phyloP scores from a whole-genome alignment of 345 rosid genomes.

The Citrus mangshanensis region DNA sequence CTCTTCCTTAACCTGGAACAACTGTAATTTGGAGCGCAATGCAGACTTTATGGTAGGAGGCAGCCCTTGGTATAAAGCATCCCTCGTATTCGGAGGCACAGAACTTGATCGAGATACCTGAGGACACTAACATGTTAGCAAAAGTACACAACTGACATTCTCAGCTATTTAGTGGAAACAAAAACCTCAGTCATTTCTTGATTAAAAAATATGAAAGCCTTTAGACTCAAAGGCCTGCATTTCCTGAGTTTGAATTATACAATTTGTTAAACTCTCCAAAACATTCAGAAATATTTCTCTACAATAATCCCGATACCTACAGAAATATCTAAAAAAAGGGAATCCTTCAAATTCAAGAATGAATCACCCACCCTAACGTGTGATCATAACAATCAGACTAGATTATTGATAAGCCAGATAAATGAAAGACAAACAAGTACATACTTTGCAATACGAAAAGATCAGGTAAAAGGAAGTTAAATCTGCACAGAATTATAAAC shows the following conservation, averaged over 20 bases:
- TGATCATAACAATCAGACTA: not conserved
- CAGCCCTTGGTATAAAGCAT: conserved; percentile 90
- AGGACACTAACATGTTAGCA: conserved; percentile 15
- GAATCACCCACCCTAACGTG: not conserved
- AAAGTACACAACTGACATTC: not conserved
- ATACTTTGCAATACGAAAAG: not conserved
- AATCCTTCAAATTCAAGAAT: not conserved
- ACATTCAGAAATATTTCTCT: not conserved
- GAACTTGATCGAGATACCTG: conserved; percentile 96
- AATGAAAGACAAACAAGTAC: not conserved
- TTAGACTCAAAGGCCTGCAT: not conserved
- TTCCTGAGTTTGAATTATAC: not conserved
- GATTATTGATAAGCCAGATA: not conserved
- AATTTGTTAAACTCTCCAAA: not conserved
- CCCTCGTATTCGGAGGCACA: conserved; percentile 89
- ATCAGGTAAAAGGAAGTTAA: not conserved
- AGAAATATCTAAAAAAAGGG: not conserved
- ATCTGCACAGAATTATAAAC: conserved; percentile 23
- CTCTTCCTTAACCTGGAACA: conserved; percentile 77
- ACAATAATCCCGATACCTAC: not conserved
- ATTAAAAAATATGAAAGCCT: not conserved
- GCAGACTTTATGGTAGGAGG: conserved; percentile 87
- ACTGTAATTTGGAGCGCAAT: conserved; percentile 66
- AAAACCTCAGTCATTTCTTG: not conserved
- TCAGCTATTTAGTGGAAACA: no score